Conservation (phyloP, 169 alveolate species). For the Plasmodium ovale region DNA sequence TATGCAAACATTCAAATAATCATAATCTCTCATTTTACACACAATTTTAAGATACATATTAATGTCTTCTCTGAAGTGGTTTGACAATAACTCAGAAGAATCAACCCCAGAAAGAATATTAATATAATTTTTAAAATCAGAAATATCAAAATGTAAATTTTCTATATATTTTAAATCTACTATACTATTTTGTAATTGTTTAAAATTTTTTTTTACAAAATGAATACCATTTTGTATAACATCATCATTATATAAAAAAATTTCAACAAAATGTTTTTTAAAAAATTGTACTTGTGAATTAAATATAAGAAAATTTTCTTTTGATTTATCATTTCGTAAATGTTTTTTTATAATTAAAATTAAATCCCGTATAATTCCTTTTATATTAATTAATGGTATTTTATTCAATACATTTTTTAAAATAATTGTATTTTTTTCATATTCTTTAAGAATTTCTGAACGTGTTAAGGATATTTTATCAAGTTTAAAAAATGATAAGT, state of each 20-base stretch:
- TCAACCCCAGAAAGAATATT: slow-evolving; percentile 34
- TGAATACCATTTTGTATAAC: slow-evolving; percentile 39
- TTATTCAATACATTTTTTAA: slow-evolving; percentile 13
- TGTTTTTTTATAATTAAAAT: slow-evolving; percentile 27
- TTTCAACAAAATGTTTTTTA: slow-evolving; percentile 27
- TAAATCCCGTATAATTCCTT: slow-evolving; percentile 26
- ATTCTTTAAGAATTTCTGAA: slow-evolving; percentile 28
- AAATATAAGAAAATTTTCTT: slow-evolving; percentile 33
- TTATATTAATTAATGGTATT: slow-evolving; percentile 54
- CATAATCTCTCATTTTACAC: slow-evolving; percentile 7
- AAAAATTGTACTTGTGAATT: slow-evolving; percentile 29
- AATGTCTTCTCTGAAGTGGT: slow-evolving; percentile 33
- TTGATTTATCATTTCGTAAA: slow-evolving; percentile 15
- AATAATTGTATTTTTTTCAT: not conserved
- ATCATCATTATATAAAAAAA: slow-evolving; percentile 38
- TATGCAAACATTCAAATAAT: slow-evolving; percentile 23
- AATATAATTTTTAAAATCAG: slow-evolving; percentile 11
- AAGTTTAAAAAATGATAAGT: slow-evolving; percentile 13
- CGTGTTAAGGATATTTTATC: slow-evolving; percentile 29
- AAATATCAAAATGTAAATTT: slow-evolving; percentile 25
- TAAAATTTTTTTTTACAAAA: slow-evolving; percentile 1
- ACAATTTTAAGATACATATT: slow-evolving; percentile 54
- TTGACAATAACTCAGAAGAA: too few relatives aligned
- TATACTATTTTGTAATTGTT: slow-evolving; percentile 3
- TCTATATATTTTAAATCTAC: slow-evolving; percentile 39